Evolutionary conservation across 768 basidiomycete genomes (phyloP).

Genomic region (Boletus sensibilis): DNA sequence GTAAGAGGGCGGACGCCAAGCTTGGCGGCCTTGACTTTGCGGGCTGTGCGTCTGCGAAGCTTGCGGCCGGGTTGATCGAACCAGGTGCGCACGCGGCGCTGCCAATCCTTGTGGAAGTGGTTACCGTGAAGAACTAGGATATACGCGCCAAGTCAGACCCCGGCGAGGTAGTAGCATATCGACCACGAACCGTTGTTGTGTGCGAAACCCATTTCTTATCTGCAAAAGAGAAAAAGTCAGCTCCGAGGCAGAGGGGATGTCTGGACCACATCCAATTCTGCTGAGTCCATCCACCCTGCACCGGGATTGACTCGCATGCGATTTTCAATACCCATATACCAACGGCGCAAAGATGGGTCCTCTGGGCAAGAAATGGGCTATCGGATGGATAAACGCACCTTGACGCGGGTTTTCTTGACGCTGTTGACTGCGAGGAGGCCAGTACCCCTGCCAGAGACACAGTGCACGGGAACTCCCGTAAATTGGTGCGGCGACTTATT

Average conservation of each 20-base stretch:
- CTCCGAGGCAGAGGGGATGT: not conserved
- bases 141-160: constrained; percentile 10
- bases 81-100: constrained; percentile 94
- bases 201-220: constrained; percentile 38
- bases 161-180: constrained; percentile 27
- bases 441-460: not conserved
- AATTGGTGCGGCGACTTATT: constrained; percentile 32
- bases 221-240: constrained; percentile 20
- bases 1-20: constrained; percentile 91
- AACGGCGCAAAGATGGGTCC: not conserved
- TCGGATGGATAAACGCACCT: constrained; percentile 27
- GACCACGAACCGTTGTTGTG: constrained; percentile 34
- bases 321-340: not conserved
- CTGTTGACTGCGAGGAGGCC: constrained; percentile 23
- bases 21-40: constrained; percentile 85
- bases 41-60: constrained; percentile 89
- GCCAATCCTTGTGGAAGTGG: constrained; percentile 99
- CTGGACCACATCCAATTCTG: constrained; percentile 20
- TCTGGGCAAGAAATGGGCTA: not conserved
- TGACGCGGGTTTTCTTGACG: constrained; percentile 34
- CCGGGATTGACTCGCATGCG: not conserved
- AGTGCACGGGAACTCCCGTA: constrained; percentile 26
- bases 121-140: constrained; percentile 80
- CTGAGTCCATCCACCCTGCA: constrained; percentile 23
- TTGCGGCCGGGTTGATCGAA: constrained; percentile 99